Evolutionary conservation across 148 eudicot species (phyloP).

Genomic region (Dysphania ambrosioides): DNA sequence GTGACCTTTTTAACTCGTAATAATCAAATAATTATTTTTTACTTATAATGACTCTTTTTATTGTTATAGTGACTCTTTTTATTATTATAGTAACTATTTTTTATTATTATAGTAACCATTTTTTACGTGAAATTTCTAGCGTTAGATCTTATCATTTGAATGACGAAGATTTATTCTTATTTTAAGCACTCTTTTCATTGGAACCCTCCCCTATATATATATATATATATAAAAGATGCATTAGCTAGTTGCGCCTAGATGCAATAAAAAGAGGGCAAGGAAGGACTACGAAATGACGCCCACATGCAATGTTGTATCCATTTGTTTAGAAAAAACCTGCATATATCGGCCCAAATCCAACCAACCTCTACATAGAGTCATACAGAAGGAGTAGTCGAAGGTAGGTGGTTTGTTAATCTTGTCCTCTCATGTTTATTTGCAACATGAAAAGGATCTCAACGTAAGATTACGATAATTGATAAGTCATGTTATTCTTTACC

Average conservation of each 20-base stretch:
- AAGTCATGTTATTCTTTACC: neutral
- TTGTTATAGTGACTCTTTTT: no score
- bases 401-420: conserved; percentile 1
- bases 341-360: conserved; percentile 1
- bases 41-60: no score
- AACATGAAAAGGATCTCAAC: neutral
- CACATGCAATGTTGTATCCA: conserved; percentile 12
- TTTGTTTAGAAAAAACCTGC: neutral
- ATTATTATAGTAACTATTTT: no score
- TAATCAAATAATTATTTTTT: no score
- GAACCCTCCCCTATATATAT: no score
- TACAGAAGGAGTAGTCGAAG: neutral
- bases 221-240: no score
- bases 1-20: no score
- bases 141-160: no score
- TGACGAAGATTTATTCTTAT: no score
- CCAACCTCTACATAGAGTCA: neutral
- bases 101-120: no score
- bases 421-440: neutral
- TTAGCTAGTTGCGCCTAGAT: neutral
- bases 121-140: no score
- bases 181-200: no score
- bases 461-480: neutral
- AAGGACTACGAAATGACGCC: neutral
- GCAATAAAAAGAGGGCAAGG: neutral